A percentile compares a stretch with the other conserved stretches of the same genome.
phyloP scores from a whole-genome alignment of 108 stramenopile genomes.

The Aureococcus anophagefferens region DNA sequence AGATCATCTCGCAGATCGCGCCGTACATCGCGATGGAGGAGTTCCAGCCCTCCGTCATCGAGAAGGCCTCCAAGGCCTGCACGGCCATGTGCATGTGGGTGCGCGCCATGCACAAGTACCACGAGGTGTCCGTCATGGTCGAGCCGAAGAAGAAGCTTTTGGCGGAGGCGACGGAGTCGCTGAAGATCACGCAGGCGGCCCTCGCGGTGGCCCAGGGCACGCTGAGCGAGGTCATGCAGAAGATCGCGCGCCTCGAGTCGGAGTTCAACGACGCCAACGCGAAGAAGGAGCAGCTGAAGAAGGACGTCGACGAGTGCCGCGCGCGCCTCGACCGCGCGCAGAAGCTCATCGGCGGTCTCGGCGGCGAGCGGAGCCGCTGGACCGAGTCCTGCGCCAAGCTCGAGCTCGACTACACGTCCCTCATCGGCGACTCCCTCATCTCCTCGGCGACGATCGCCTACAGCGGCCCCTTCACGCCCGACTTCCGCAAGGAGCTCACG shows the following conservation, averaged over 20 bases:
- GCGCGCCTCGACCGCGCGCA: conserved; percentile 44
- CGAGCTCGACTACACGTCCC: conserved; percentile 19
- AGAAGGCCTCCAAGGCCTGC: conserved; percentile 46
- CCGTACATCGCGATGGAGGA: conserved; percentile 39
- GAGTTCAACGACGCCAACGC: conserved; percentile 6
- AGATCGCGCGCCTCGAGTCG: conserved; percentile 39
- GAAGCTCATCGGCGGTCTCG: conserved; percentile 49
- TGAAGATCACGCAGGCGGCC: conserved; percentile 35
- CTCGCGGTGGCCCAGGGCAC: conserved; percentile 28
- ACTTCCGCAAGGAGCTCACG: conserved; percentile 24
- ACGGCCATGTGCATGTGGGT: conserved; percentile 58
- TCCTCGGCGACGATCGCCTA: conserved; percentile 48
- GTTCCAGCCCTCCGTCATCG: conserved; percentile 48
- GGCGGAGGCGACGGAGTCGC: conserved; percentile 38
- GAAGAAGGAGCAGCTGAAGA: conserved; percentile 14
- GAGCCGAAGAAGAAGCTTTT: conserved; percentile 48
- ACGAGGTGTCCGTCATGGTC: conserved; percentile 44
- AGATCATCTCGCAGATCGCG: conserved; percentile 42
- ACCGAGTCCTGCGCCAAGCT: conserved; percentile 32
- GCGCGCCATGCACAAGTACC: conserved; percentile 53
- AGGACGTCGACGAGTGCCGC: conserved; percentile 39
- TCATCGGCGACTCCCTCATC: conserved; percentile 43
- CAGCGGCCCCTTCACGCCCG: conserved; percentile 43
- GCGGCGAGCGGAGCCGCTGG: conserved; percentile 51
- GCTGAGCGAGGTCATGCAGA: conserved; percentile 39